These are phyloP conservation scores for Medicago lupulina DNA, from an alignment of 306 rosid genomes.

Conservation along the genomic window DNA sequence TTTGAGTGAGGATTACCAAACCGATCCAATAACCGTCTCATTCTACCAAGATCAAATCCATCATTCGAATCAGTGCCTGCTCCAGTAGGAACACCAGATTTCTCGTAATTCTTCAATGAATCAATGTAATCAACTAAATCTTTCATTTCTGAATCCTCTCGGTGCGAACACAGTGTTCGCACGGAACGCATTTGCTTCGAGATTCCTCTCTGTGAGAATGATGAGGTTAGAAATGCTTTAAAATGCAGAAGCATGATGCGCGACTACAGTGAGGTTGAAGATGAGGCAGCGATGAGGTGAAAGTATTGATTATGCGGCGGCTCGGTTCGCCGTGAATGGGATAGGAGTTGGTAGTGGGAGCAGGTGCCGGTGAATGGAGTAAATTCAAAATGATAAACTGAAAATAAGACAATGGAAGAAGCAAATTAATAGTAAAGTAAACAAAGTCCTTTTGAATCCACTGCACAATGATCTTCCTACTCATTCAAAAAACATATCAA, in stretches of 20 bases:
- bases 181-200: conserved; percentile 12
- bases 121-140: conserved; percentile 67
- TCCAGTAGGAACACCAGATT: conserved; percentile 76
- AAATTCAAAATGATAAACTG: neutral
- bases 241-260: conserved; percentile 18
- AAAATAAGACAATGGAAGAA: conserved; percentile 9
- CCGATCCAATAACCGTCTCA: conserved; percentile 69
- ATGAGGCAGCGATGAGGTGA: neutral
- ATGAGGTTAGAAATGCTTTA: conserved; percentile 13
- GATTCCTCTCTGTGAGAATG: conserved; percentile 16
- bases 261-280: neutral
- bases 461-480: neutral
- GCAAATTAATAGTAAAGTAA: neutral
- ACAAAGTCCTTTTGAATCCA: conserved; percentile 3
- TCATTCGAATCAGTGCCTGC: conserved; percentile 80
- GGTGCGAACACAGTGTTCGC: conserved; percentile 43
- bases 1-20: conserved; percentile 78
- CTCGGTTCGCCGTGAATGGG: neutral
- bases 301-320: neutral
- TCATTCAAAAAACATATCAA: neutral
- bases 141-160: conserved; percentile 63
- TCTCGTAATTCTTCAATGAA: conserved; percentile 81
- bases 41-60: conserved; percentile 84
- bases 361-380: no score
- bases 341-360: no score